Base-by-base conservation (phyloP, 2,329 filamentous ascomycete species). In the Ophiostoma sp. region DNA sequence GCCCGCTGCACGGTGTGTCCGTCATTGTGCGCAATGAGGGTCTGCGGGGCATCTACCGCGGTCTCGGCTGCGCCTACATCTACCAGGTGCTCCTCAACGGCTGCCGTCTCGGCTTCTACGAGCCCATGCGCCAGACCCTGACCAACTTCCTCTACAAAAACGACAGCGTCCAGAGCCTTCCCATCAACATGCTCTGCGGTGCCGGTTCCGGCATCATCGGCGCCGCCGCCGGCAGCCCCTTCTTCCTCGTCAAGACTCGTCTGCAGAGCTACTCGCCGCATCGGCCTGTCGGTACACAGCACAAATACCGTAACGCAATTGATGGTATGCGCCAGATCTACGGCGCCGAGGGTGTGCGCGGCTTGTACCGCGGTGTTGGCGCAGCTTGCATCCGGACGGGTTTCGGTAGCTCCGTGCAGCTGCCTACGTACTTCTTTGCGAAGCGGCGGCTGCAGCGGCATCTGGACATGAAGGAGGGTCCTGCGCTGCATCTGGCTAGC, bases 31-130 rank as follows among this genome's bases (percentile, higher is more conserved):
- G 89, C 74, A 96, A 98, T 79, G 95, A 99, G 79, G 95, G 95
- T 9, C 75, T 95, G 27, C 84, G 84, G 69, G 94, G 94, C 67
- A 85, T 98, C 72, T 91, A 98, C 79, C 88, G 94, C 70, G 95
- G 95, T 67, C 84, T 99, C 69, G 91, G 92, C 36, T 93, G 90
- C 76, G 95, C 95, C 73, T 99, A 98, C 79, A 84, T 97, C 76
- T 99, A 99, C 81, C 95, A 99, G 81, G 87, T 98, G 75, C 87
- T 96, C 66, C 88, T 99, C 75, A 99, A 99, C 78, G 95, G 95
- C 75, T 99, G 93, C 80, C 92, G 95, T 68, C 83, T 99, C 68
- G 93, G 95, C 71, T 97, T 99, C 83, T 99, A 99, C 83, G 95
- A 99, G 77, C 95, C 95, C 5, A 87, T 98, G 80, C 92, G 95